Base-by-base conservation (phyloP, 352 stramenopile species). In the Globisporangium ultimum region DNA sequence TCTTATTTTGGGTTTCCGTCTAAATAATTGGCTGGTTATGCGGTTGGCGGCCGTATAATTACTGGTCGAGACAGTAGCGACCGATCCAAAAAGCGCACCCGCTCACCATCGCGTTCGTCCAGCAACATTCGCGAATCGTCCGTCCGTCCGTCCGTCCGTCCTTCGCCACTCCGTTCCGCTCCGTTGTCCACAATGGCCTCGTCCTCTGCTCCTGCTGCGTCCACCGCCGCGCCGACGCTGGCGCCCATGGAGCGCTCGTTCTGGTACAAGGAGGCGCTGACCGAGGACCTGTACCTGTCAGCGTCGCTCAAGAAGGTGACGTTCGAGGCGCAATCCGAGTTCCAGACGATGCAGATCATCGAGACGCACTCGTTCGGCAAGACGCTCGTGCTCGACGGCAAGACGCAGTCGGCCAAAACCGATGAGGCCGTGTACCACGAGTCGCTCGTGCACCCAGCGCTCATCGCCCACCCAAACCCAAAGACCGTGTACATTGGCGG, bases 351-450 rank as follows among this genome's bases (percentile, higher is more conserved):
- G 61, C 85, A 98, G 78, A 90, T 98, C 62, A 93, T 98, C 46
- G 84, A 98, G 67, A 98, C 93, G 15, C 78, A 78, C 53, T 78
- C 81, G 61, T 98, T 98, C 68, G 93, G 95, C 48, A 97, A 95
- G 67, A 98, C 89, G 48, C 78, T 99, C 21, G 90, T 98, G 50
- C 96, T 98, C 14, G 95, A 98, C 68, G 93, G 95, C 56, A 97
- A 98, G 77, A 98, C 94, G 24, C 93, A 98, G 73, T 97, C 85
- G 57, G 74, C 93, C 43, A 80, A 96, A 66, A 83, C 80, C 55
- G 95, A 99, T 70, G 96, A 99, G 72, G 86, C 88, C 67, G 89
- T 98, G 50, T 98, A 98, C 71, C 95, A 99, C 73, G 95, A 98
- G 74, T 81, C 72, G 56, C 78, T 98, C n/a, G 93, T 98, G 45